phyloP scores from a whole-genome alignment of 2,329 filamentous ascomycete species.

The Zymoseptoria ardabiliae region DNA sequence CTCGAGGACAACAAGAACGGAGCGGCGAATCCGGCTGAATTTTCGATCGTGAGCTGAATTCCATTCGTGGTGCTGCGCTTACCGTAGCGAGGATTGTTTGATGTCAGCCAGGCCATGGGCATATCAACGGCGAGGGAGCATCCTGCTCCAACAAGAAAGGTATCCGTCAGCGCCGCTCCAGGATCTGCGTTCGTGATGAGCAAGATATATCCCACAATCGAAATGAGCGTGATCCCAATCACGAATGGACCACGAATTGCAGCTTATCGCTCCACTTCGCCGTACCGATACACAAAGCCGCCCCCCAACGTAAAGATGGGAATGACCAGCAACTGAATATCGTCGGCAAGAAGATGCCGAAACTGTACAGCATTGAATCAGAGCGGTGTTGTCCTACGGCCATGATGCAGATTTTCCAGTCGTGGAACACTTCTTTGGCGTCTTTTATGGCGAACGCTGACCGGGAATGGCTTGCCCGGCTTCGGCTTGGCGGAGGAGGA shows the following conservation, averaged over 20 bases:
- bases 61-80: constrained; percentile 25
- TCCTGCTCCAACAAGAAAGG: constrained; percentile 27
- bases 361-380: constrained; percentile 49
- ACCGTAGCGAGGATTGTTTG: constrained; percentile 28
- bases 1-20: constrained; percentile 8
- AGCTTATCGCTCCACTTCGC: constrained; percentile 42
- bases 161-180: constrained; percentile 18
- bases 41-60: constrained; percentile 4
- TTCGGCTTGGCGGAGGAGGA: constrained; percentile 42
- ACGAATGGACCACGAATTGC: constrained; percentile 19
- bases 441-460: constrained; percentile 50
- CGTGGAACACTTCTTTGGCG: constrained; percentile 57
- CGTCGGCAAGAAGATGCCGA: constrained; percentile 50
- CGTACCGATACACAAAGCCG: constrained; percentile 38
- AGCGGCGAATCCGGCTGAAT: constrained; percentile 4
- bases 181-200: constrained; percentile 10
- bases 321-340: constrained; percentile 51
- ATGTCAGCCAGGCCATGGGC: constrained; percentile 24
- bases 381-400: constrained; percentile 59
- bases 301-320: constrained; percentile 50
- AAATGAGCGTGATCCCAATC: constrained; percentile 13
- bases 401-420: constrained; percentile 72
- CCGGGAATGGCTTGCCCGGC: constrained; percentile 38
- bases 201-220: constrained; percentile 19
- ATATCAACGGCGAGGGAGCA: constrained; percentile 23